Base-by-base conservation (phyloP, 495 filamentous ascomycete species). In the Patellaria atrata region DNA sequence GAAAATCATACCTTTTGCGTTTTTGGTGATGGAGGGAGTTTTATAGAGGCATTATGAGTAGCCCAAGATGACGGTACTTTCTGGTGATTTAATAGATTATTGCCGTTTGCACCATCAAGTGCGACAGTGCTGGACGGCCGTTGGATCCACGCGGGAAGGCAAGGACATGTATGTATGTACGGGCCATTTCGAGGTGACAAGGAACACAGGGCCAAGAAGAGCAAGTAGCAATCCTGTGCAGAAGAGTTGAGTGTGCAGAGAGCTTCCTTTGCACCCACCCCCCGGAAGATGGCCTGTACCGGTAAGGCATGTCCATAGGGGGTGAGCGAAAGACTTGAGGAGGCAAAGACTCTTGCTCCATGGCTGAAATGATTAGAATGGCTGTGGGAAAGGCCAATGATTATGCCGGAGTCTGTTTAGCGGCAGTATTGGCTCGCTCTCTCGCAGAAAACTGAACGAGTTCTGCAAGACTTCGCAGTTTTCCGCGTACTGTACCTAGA, bases 61-160 rank as follows among this genome's bases (percentile, higher is more conserved):
- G 27, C 33, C 46, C 41, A 42, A 49, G 33, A 33, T 33, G 46
- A 38, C 34, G 37, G 46, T 4, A 43, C 21, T 37, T 35, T 41
- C 33, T 41, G 31, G 45, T 25, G 38, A 47, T 33, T 34, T 51
- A 31, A 39, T 43, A 43, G 47, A 40, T 46, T 45, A 42, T 36
- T 38, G 37, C 43, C 47, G 44, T 47, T 51, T 52, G 45, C 49
- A 49, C 48, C 49, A 52, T 41, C 15, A 34, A 45, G 30, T 48
- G 45, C 48, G 37, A 48, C 45, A 42, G 37, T 38, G 26, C 38
- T 45, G 33, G 27, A 35, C 28, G 37, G 36, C 35, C 35, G 37
- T 45, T 42, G 46, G 38, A 42, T 39, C 45, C 43, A 40, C 47
- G 43, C 38, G 46, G 37, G 35, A 36, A 30, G 33, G 36, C 43